A percentile compares a stretch with the other conserved stretches of the same genome.
Conservation (phyloP, 768 basidiomycete species). For the Tricholomella constricta region DNA sequence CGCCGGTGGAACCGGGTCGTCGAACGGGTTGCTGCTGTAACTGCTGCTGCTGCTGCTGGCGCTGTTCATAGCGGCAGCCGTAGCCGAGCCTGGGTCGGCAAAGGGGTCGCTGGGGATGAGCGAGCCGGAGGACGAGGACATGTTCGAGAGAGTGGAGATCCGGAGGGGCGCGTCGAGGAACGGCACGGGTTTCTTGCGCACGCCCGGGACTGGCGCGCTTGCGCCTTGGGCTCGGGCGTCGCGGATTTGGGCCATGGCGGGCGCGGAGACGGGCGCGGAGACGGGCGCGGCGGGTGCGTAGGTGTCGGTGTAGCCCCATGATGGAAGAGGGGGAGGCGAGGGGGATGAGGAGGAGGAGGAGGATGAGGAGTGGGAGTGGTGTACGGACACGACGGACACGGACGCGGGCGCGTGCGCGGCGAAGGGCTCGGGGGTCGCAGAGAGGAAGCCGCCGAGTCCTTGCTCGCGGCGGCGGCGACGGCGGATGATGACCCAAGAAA, state of each 20-base stretch:
- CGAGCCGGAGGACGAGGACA: neutral
- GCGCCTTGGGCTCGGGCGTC: neutral
- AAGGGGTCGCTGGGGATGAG: constrained; percentile 17
- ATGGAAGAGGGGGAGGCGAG: neutral
- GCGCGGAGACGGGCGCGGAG: neutral
- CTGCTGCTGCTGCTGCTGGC: too few relatives aligned
- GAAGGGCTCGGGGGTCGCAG: constrained; percentile 10
- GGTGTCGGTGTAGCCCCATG: neutral
- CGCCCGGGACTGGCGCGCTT: neutral
- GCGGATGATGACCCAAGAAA: constrained; percentile 13
- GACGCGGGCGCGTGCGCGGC: too few relatives aligned
- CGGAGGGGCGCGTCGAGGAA: neutral
- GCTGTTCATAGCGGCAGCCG: too few relatives aligned
- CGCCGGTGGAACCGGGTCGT: constrained; percentile 9
- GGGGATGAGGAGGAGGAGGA: neutral
- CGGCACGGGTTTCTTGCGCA: constrained; percentile 20
- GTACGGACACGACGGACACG: too few relatives aligned
- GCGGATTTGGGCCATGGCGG: constrained; percentile 9
- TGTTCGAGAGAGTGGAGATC: neutral
- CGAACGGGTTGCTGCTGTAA: constrained; percentile 18
- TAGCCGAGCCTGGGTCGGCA: constrained; percentile 9
- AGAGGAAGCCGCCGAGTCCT: constrained; percentile 6
- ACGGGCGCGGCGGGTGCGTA: neutral
- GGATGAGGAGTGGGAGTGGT: neutral
- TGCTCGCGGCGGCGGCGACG: constrained; percentile 19